A percentile compares a stretch with the other conserved stretches of the same genome.
Evolutionary conservation across 495 filamentous ascomycete species (phyloP).

Genomic region (Bryoglossum gracile): DNA sequence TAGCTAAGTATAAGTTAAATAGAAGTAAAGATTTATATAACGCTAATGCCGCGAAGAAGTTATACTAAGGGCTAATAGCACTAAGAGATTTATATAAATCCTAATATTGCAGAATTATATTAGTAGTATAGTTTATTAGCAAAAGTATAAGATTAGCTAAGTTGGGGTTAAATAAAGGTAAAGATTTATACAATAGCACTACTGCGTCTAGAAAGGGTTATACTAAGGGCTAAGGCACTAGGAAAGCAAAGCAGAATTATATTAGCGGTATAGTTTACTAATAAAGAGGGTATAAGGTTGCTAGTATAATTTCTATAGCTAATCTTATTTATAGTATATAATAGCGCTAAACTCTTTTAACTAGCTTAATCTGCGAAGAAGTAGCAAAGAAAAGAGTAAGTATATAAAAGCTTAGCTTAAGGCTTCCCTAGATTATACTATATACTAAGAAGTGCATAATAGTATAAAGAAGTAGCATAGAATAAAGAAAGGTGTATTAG

Average conservation of each 20-base stretch:
- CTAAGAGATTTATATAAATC: slow-evolving; percentile 6
- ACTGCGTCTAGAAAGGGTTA: not conserved
- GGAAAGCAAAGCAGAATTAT: slow-evolving; percentile 6
- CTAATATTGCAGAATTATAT: slow-evolving; percentile 5
- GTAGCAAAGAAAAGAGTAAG: too few species aligned
- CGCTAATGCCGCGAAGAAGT: too few species aligned
- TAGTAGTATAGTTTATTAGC: not conserved
- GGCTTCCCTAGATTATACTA: too few species aligned
- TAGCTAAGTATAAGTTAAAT: not conserved
- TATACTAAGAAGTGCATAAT: too few species aligned
- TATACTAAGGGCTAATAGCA: slow-evolving; percentile 4
- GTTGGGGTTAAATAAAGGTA: slow-evolving; percentile 1
- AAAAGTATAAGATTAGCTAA: not conserved
- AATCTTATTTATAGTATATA: slow-evolving; percentile 1
- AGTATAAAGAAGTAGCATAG: too few species aligned
- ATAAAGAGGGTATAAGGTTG: not conserved
- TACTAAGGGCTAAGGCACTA: not conserved
- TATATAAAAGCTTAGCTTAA: too few species aligned
- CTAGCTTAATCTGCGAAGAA: too few species aligned
- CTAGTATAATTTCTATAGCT: slow-evolving; percentile 4
- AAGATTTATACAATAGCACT: slow-evolving; percentile 5
- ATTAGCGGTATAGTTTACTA: not conserved
- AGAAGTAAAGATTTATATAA: slow-evolving; percentile 9
- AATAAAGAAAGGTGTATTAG: too few species aligned
- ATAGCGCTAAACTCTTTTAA: not conserved